Conservation (phyloP, 2,329 filamentous ascomycete species). For the Paecilomyces variotii region DNA sequence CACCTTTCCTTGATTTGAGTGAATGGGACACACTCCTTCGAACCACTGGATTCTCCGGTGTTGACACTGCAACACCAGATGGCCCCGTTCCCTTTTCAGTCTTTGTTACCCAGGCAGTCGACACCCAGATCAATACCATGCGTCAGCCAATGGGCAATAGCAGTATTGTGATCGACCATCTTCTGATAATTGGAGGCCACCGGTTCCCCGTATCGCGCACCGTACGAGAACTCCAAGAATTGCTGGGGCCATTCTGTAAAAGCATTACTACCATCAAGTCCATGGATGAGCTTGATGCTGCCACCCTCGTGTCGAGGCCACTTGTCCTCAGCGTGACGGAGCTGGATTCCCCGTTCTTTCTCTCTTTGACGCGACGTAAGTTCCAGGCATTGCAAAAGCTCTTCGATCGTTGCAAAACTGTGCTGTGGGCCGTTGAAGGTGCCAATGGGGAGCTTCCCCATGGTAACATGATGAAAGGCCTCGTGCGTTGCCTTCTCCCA, state of each 20-base stretch:
- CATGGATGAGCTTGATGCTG: not conserved
- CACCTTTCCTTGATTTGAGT: constrained; percentile 1
- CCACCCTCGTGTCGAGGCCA: not conserved
- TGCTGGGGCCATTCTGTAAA: not conserved
- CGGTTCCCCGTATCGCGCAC: not conserved
- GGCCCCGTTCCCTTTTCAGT: not conserved
- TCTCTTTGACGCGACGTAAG: not conserved
- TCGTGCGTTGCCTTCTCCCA: not conserved
- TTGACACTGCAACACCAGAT: constrained; percentile 8
- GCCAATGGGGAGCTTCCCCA: not conserved
- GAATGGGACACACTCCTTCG: constrained; percentile 18
- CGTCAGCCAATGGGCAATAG: not conserved
- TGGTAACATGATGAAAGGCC: not conserved
- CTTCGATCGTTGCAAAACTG: not conserved
- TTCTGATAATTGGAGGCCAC: not conserved
- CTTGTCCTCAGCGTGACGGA: not conserved
- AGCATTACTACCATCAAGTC: not conserved
- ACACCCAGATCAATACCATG: not conserved
- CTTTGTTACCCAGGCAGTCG: not conserved
- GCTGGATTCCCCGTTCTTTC: not conserved
- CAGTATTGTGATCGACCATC: not conserved
- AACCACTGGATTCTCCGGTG: constrained; percentile 15
- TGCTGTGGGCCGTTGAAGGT: not conserved
- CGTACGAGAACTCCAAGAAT: not conserved
- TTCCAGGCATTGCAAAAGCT: not conserved